Percentiles rank a stretch among this genome's conserved stretches.
phyloP scores from a whole-genome alignment of 306 rosid species.

The Senna siamea region DNA sequence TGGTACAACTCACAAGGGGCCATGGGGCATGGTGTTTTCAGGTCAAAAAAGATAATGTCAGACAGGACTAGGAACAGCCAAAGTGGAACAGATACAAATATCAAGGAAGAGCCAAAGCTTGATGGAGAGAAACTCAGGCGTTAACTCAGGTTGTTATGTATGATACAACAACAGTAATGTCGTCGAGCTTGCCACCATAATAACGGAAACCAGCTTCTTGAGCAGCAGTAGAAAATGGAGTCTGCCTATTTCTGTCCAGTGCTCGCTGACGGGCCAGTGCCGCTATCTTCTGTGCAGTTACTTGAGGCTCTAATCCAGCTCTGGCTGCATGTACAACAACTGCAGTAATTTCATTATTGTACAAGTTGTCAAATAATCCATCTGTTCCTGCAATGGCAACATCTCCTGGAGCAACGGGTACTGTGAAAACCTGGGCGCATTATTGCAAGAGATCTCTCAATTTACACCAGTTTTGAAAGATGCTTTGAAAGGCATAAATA shows the following conservation, averaged over 20 bases:
- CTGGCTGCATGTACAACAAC: constrained; percentile 88
- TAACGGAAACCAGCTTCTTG: constrained; percentile 94
- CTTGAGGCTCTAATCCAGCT: constrained; percentile 83
- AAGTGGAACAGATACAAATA: neutral
- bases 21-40: neutral
- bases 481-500: neutral
- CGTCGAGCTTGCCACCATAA: constrained; percentile 97
- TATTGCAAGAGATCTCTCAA: neutral
- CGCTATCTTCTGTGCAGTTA: constrained; percentile 96
- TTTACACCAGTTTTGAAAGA: neutral
- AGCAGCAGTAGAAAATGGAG: constrained; percentile 96
- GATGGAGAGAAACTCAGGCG: neutral
- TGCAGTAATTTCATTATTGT: constrained; percentile 87
- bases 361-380: constrained; percentile 92
- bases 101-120: neutral
- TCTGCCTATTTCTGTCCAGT: constrained; percentile 80
- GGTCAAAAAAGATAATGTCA: neutral
- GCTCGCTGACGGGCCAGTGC: constrained; percentile 97
- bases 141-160: constrained; percentile 51
- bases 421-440: constrained; percentile 72
- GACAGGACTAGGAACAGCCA: neutral
- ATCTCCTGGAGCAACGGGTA: constrained; percentile 86
- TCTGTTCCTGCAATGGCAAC: constrained; percentile 90
- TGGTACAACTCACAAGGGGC: too few relatives aligned
- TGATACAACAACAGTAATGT: constrained; percentile 89